phyloP scores from a whole-genome alignment of 805 yeast species.

The Schwanniomyces sp. region DNA sequence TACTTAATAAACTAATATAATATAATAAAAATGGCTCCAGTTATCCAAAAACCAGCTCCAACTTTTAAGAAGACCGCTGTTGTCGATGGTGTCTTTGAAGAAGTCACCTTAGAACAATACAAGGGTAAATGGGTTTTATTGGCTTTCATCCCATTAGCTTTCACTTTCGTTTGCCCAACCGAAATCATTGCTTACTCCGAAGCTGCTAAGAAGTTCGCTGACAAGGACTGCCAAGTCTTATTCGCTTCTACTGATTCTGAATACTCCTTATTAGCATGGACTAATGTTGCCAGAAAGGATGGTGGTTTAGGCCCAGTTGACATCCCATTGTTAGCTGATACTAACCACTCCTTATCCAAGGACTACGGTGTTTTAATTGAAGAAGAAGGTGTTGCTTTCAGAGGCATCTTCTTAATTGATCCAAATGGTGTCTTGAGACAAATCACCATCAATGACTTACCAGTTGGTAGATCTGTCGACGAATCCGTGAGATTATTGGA shows the following conservation, averaged over 20 bases:
- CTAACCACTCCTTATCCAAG: constrained; percentile 90
- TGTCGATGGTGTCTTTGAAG: constrained; percentile 94
- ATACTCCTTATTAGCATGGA: constrained; percentile 97
- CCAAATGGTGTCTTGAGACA: constrained; percentile 95
- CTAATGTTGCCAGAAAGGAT: constrained; percentile 91
- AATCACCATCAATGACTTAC: constrained; percentile 96
- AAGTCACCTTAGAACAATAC: constrained; percentile 90
- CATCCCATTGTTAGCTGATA: constrained; percentile 94
- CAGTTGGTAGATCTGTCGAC: constrained; percentile 98
- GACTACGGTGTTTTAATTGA: constrained; percentile 97
- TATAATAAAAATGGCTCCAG: constrained; percentile 68
- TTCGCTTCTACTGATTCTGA: constrained; percentile 99
- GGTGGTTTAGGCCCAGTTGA: constrained; percentile 97
- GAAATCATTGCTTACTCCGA: constrained; percentile 98
- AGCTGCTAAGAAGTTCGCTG: constrained; percentile 86
- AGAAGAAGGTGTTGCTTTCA: constrained; percentile 95
- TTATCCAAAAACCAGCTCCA: constrained; percentile 96
- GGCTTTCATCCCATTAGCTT: constrained; percentile 97
- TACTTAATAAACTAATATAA: not conserved
- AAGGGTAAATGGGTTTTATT: constrained; percentile 97
- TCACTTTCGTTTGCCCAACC: constrained; percentile 99
- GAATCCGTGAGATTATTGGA: constrained; percentile 97
- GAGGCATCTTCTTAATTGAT: constrained; percentile 98
- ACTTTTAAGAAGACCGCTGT: constrained; percentile 95
- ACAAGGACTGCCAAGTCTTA: constrained; percentile 82